phyloP scores from a whole-genome alignment of 768 basidiomycete genomes.

The Boletus rex-veris region DNA sequence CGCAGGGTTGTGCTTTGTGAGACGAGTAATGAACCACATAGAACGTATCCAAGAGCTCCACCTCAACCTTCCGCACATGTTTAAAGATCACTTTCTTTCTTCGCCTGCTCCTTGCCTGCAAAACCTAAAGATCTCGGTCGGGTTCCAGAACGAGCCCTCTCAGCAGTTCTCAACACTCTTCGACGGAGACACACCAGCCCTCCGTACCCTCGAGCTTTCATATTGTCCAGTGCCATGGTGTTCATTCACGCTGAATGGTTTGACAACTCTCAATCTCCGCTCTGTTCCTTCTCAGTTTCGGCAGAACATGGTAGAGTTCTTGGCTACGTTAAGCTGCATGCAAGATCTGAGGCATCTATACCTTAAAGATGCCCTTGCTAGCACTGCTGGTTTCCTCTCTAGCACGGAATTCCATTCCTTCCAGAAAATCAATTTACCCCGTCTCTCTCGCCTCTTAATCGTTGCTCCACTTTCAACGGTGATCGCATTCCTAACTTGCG shows the following conservation, averaged over 20 bases:
- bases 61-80: no score
- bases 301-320: constrained; percentile 30
- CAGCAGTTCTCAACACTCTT: no score
- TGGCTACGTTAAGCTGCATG: constrained; percentile 33
- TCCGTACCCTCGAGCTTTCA: not conserved
- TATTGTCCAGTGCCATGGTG: not conserved
- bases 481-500: no score
- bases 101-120: no score
- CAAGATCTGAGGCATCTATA: constrained; percentile 33
- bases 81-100: no score
- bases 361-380: constrained; percentile 32
- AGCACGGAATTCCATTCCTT: not conserved
- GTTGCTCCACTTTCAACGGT: no score
- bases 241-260: not conserved
- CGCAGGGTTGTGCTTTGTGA: no score
- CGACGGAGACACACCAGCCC: not conserved
- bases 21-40: no score
- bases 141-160: no score
- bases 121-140: no score
- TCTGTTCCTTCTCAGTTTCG: constrained; percentile 5
- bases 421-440: not conserved
- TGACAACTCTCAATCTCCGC: not conserved
- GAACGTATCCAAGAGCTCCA: no score
- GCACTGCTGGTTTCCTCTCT: not conserved
- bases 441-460: no score